A percentile compares a stretch with the other conserved stretches of the same genome.
phyloP scores from a whole-genome alignment of 2,329 filamentous ascomycete species.

The Calycina herbarum region DNA sequence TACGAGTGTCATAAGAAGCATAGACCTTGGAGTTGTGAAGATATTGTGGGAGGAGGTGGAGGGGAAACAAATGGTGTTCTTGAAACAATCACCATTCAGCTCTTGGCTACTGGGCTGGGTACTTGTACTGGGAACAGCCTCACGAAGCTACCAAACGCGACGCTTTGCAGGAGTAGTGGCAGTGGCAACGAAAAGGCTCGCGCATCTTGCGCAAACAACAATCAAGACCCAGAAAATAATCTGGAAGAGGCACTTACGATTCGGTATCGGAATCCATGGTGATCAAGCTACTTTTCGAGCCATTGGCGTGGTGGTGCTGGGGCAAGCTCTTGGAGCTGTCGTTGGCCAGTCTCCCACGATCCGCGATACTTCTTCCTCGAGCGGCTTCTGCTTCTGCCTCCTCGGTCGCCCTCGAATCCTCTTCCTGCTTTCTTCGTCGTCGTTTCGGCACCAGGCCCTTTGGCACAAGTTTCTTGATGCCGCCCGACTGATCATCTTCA shows the following conservation, averaged over 20 bases:
- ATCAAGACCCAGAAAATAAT: neutral
- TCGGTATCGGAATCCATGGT: conserved; percentile 38
- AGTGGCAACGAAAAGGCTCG: neutral
- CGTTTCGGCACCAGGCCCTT: conserved; percentile 49
- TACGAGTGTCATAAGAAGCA: neutral
- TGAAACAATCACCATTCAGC: neutral
- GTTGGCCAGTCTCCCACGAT: conserved; percentile 36
- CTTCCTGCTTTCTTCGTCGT: conserved; percentile 48
- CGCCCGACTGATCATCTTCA: conserved; percentile 34
- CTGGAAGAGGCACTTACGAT: conserved; percentile 33
- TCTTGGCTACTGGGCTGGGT: neutral
- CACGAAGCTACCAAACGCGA: neutral
- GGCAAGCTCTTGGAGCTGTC: conserved; percentile 16
- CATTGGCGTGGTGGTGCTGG: conserved; percentile 5
- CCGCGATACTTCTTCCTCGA: conserved; percentile 36
- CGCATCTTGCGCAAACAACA: neutral
- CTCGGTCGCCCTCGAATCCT: conserved; percentile 39
- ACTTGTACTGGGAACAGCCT: neutral
- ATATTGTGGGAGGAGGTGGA: neutral
- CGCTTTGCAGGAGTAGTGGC: neutral
- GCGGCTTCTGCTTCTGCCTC: conserved; percentile 33
- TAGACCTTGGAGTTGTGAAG: neutral
- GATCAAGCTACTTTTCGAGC: conserved; percentile 32
- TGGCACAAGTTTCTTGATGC: conserved; percentile 53
- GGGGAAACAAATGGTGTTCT: neutral